Percentiles rank a stretch among this genome's conserved stretches.
Conservation (phyloP, 2,329 filamentous ascomycete genomes). For the Colletotrichum noveboracense region DNA sequence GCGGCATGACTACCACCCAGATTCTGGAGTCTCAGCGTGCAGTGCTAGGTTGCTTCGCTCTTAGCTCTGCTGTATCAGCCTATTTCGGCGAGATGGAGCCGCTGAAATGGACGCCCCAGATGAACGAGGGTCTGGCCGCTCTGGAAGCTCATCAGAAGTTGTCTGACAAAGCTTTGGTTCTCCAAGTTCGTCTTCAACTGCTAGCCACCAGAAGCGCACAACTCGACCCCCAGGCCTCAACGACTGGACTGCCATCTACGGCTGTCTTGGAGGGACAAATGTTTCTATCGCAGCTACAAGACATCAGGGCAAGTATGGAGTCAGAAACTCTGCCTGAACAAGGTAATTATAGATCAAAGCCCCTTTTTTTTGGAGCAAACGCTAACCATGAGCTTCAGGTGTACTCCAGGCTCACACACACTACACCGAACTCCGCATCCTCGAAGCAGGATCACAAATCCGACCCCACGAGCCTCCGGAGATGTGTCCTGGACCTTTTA, state of each 20-base stretch:
- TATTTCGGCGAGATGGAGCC: background rate
- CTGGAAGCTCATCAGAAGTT: background rate
- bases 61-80: background rate
- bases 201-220: background rate
- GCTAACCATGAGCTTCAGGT: background rate
- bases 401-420: background rate
- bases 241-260: background rate
- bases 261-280: background rate
- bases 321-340: background rate
- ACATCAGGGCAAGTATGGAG: background rate
- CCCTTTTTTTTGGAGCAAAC: rapidly evolving
- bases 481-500: background rate
- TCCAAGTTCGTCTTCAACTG: background rate
- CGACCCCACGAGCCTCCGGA: background rate
- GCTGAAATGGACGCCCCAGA: background rate
- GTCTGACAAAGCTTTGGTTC: background rate
- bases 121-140: background rate
- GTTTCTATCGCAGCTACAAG: background rate
- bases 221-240: background rate
- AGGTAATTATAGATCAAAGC: rapidly evolving
- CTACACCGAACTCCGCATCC: background rate
- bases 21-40: background rate
- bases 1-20: rapidly evolving
- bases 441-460: background rate
- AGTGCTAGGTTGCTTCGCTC: background rate